phyloP scores from a whole-genome alignment of 495 filamentous ascomycete genomes.

The Cryomyces minteri region DNA sequence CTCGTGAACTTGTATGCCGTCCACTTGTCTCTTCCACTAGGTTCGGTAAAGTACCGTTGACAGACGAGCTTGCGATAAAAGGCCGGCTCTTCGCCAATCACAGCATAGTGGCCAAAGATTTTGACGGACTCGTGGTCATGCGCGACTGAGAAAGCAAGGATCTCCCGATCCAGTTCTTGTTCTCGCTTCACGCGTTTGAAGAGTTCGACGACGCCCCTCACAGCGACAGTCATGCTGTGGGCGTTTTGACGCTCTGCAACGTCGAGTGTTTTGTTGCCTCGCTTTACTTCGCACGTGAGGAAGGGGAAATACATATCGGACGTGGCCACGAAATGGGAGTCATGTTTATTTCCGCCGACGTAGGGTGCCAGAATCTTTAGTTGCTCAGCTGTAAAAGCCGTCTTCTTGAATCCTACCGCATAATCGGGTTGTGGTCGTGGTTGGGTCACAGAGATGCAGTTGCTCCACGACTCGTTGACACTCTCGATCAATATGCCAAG shows the following conservation, averaged over 20 bases:
- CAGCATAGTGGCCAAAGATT: conserved; percentile 7
- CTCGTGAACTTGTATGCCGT: conserved; percentile 21
- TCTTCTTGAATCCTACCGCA: conserved; percentile 14
- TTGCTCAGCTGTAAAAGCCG: conserved; percentile 6
- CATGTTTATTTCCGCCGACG: conserved; percentile 3
- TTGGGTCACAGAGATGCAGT: conserved; percentile 15
- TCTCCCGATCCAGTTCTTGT: conserved; percentile 21
- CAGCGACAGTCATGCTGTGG: conserved; percentile 18
- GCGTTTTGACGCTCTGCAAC: conserved; percentile 22
- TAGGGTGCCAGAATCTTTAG: conserved; percentile 3
- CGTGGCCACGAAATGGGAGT: conserved; percentile 22
- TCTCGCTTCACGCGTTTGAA: not conserved
- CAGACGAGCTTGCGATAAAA: conserved; percentile 17
- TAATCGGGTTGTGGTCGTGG: conserved; percentile 27
- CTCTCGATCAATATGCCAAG: conserved; percentile 21
- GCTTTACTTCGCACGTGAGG: conserved; percentile 23
- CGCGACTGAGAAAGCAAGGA: conserved; percentile 29
- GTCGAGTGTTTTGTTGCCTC: conserved; percentile 16
- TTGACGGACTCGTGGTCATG: conserved; percentile 21
- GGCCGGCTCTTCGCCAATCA: not conserved
- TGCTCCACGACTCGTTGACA: conserved; percentile 27
- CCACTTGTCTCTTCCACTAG: conserved; percentile 22
- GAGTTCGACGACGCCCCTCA: conserved; percentile 1
- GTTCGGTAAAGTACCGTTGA: conserved; percentile 14
- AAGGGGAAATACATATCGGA: conserved; percentile 24